A percentile compares a stretch with the other conserved stretches of the same genome.
phyloP scores from a whole-genome alignment of 2,329 filamentous ascomycete species.

The Sordariomycetes sp. region DNA sequence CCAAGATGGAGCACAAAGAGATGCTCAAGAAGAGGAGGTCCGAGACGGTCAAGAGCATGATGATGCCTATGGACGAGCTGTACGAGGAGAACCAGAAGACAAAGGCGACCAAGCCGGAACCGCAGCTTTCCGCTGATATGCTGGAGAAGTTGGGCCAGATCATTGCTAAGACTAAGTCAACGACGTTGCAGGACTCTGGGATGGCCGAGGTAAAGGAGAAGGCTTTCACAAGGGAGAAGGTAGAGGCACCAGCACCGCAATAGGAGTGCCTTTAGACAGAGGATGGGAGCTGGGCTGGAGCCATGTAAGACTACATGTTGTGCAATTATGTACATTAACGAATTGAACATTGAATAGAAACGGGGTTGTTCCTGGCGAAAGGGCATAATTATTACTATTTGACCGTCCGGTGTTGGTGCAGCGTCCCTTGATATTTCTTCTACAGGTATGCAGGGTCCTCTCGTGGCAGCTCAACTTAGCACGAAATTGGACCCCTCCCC shows the following conservation, averaged over 20 bases:
- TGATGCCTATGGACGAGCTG: conserved; percentile 50
- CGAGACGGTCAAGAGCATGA: conserved; percentile 28
- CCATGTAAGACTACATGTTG: conserved; percentile 1
- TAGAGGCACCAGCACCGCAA: no score
- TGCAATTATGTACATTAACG: not conserved
- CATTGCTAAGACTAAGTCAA: conserved; percentile 45
- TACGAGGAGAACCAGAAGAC: conserved; percentile 43
- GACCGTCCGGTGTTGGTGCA: no score
- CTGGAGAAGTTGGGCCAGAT: conserved; percentile 53
- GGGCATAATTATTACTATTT: no score
- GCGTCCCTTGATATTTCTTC: no score
- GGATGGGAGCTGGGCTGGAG: not conserved
- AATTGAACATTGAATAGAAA: not conserved
- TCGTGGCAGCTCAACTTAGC: no score
- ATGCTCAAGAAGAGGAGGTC: conserved; percentile 25
- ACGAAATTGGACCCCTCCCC: no score
- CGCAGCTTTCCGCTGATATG: conserved; percentile 47
- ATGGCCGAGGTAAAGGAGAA: conserved; percentile 17
- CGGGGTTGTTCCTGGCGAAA: not conserved
- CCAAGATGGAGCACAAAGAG: conserved; percentile 52
- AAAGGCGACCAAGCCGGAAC: conserved; percentile 44
- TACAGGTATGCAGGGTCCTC: no score
- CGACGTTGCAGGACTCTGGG: conserved; percentile 26
- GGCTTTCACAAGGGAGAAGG: no score
- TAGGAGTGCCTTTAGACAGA: no score